phyloP scores from a whole-genome alignment of 106 monocot genomes.

The Xerophyta viscosa region DNA sequence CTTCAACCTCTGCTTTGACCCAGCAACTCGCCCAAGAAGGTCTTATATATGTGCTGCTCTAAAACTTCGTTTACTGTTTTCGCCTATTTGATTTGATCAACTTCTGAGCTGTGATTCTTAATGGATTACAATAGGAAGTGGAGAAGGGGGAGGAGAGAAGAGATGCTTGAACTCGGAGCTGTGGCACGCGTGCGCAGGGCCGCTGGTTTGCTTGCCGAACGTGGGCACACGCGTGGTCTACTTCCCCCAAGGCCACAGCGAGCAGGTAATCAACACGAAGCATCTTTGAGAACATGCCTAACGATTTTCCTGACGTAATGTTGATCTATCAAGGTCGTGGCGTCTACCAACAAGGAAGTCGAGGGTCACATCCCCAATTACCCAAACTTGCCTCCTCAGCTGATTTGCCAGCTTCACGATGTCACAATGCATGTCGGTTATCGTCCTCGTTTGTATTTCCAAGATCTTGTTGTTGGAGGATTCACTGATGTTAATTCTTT shows the following conservation, averaged over 20 bases:
- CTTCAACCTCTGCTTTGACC: no score
- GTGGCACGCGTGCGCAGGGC: conserved; percentile 91
- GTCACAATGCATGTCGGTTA: conserved; percentile 88
- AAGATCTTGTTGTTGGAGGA: no score
- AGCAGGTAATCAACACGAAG: no score
- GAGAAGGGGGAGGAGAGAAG: conserved; percentile 41
- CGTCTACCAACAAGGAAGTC: conserved; percentile 87
- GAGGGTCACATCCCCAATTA: conserved; percentile 94
- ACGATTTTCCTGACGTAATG: no score
- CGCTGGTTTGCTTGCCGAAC: conserved; percentile 67
- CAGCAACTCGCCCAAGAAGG: no score
- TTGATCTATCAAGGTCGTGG: conserved; percentile 61
- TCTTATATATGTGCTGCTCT: no score
- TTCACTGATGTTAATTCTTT: conserved; percentile 15
- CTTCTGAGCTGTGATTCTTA: no score
- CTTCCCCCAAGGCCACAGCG: conserved; percentile 89
- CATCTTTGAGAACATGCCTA: no score
- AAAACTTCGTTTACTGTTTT: no score
- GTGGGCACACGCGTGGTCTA: conserved; percentile 77
- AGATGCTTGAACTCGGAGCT: conserved; percentile 83
- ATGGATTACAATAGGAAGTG: no score
- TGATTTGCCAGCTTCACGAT: conserved; percentile 91
- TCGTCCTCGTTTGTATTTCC: neutral
- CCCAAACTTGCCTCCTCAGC: conserved; percentile 80
- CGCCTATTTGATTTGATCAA: no score